These are phyloP conservation scores for Fusarium sp. DNA, from an alignment of 2,329 filamentous ascomycete genomes.

Conservation along the genomic window DNA sequence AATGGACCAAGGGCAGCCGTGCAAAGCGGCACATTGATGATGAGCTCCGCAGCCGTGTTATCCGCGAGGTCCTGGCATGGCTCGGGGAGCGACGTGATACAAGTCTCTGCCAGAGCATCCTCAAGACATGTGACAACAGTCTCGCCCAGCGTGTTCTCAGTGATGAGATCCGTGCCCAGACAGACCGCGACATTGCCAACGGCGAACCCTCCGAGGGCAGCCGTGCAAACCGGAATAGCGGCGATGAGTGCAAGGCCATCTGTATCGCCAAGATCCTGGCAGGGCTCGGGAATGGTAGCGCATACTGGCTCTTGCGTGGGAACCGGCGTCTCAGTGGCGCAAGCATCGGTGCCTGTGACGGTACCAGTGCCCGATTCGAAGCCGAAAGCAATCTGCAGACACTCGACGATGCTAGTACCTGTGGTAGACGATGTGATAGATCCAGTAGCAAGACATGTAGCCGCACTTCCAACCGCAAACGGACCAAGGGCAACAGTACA, in stretches of 20 bases:
- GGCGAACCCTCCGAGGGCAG: background rate
- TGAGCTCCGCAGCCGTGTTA: background rate
- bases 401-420: background rate
- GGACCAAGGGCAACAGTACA: background rate
- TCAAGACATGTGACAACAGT: background rate
- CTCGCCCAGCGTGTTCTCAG: background rate
- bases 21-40: background rate
- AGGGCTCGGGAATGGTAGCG: background rate
- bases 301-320: background rate
- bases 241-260: background rate
- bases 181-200: background rate
- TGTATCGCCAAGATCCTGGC: background rate
- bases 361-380: background rate
- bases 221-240: background rate
- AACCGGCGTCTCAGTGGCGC: background rate
- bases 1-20: background rate
- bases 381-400: background rate
- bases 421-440: background rate
- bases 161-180: background rate
- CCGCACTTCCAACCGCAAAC: background rate
- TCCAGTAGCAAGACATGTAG: background rate
- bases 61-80: background rate
- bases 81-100: background rate
- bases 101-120: background rate
- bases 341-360: background rate